Percentiles rank a stretch among this genome's conserved stretches.
Evolutionary conservation across 1,284 basidiomycete species (phyloP).

Genomic region (Microbotryum saponariae): DNA sequence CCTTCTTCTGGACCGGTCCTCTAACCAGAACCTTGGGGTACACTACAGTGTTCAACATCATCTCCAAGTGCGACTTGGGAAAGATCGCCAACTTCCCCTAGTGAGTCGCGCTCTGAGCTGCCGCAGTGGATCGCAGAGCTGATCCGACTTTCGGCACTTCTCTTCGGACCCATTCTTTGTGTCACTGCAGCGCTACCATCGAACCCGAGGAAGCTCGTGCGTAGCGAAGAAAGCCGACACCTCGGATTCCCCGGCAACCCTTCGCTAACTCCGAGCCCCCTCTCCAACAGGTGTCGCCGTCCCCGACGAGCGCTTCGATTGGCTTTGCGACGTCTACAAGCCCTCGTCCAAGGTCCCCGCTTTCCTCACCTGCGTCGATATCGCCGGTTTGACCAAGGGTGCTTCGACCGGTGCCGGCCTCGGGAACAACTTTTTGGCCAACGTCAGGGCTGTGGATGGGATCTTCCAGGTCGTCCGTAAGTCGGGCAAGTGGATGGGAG

Average conservation of each 20-base stretch:
- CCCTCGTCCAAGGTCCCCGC: constrained; percentile 82
- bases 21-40: too few relatives aligned
- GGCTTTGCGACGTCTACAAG: constrained; percentile 87
- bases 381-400: constrained; percentile 91
- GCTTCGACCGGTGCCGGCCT: constrained; percentile 97
- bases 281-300: constrained; percentile 68
- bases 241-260: constrained; percentile 44
- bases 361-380: constrained; percentile 96
- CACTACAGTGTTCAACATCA: constrained; percentile 56
- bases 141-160: background rate
- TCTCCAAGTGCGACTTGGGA: constrained; percentile 92
- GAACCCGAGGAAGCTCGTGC: constrained; percentile 58
- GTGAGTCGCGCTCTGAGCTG: constrained; percentile 41
- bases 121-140: background rate
- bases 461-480: constrained; percentile 94
- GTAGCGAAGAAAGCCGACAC: constrained; percentile 12
- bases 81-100: constrained; percentile 96
- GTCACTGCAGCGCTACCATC: constrained; percentile 34
- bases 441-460: constrained; percentile 96
- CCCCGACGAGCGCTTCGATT: constrained; percentile 91
- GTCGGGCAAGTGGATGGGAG: constrained; percentile 1
- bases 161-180: background rate
- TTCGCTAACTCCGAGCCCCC: background rate
- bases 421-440: constrained; percentile 94
- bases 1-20: background rate